Percentiles rank a stretch among this genome's conserved stretches.
Conservation (phyloP, 2,329 filamentous ascomycete species). For the Verticillium dahliae region DNA sequence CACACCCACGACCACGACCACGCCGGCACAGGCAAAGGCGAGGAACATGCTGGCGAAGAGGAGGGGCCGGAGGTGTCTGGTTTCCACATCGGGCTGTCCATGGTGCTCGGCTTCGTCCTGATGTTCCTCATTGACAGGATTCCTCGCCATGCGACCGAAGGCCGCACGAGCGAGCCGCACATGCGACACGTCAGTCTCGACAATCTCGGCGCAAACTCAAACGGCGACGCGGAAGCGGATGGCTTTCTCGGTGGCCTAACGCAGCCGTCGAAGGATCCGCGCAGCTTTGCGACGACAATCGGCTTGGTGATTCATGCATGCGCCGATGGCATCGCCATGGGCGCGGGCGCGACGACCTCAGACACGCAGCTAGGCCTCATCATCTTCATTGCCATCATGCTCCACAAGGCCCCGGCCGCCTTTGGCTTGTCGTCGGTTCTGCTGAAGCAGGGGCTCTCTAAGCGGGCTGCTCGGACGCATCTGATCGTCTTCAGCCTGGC, state of each 20-base stretch:
- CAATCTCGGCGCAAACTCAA: constrained; percentile 55
- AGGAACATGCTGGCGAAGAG: constrained; percentile 26
- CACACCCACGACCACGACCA: constrained; percentile 16
- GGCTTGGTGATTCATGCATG: constrained; percentile 95
- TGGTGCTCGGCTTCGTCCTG: constrained; percentile 83
- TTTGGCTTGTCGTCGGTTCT: constrained; percentile 90
- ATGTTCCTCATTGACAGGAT: constrained; percentile 95
- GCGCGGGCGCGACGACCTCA: constrained; percentile 72
- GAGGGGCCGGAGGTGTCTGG: constrained; percentile 44
- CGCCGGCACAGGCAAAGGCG: constrained; percentile 18
- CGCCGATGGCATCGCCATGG: constrained; percentile 92
- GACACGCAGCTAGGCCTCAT: constrained; percentile 77
- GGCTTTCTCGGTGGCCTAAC: constrained; percentile 53
- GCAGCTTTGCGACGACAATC: constrained; percentile 75
- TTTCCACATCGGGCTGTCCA: constrained; percentile 77
- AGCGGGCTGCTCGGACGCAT: constrained; percentile 76
- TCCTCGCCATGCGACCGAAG: constrained; percentile 64
- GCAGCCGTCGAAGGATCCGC: constrained; percentile 50
- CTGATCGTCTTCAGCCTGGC: constrained; percentile 87
- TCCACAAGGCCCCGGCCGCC: constrained; percentile 93
- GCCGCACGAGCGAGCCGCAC: constrained; percentile 56
- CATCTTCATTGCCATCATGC: constrained; percentile 93
- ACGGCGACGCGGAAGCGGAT: constrained; percentile 44
- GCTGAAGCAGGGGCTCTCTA: constrained; percentile 84
- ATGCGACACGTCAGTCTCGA: constrained; percentile 86